Percentiles rank a stretch among this genome's conserved stretches.
These are phyloP conservation scores for Populus hybrid DNA, from an alignment of 441 rosid genomes.

Conservation along the genomic window DNA sequence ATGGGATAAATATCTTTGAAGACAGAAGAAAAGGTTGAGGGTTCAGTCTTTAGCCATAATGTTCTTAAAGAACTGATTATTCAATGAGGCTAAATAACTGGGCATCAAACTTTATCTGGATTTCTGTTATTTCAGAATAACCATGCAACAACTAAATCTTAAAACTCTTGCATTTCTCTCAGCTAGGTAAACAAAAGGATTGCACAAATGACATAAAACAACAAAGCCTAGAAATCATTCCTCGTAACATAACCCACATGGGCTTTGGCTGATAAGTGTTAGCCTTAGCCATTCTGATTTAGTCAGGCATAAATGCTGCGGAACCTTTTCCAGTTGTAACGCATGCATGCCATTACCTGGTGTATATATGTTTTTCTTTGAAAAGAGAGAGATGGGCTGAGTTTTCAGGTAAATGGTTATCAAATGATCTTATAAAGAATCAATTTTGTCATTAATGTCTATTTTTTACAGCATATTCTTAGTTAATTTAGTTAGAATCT, in stretches of 20 bases:
- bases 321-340: not conserved
- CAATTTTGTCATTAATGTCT: no score
- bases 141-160: not conserved
- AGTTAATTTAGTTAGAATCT: no score
- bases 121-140: not conserved
- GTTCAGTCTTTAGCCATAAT: not conserved
- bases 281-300: not conserved
- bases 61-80: not conserved
- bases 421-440: no score
- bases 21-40: not conserved
- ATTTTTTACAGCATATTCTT: no score
- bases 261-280: not conserved
- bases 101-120: not conserved
- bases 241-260: not conserved
- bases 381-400: no score
- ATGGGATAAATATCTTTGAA: not conserved
- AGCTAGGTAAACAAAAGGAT: not conserved
- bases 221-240: not conserved
- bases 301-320: not conserved
- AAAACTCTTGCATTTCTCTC: not conserved
- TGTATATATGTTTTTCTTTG: no score
- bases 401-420: no score
- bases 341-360: not conserved
- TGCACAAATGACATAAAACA: not conserved
- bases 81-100: not conserved